phyloP scores from a whole-genome alignment of 148 eudicot genomes.

The Silene conica region DNA sequence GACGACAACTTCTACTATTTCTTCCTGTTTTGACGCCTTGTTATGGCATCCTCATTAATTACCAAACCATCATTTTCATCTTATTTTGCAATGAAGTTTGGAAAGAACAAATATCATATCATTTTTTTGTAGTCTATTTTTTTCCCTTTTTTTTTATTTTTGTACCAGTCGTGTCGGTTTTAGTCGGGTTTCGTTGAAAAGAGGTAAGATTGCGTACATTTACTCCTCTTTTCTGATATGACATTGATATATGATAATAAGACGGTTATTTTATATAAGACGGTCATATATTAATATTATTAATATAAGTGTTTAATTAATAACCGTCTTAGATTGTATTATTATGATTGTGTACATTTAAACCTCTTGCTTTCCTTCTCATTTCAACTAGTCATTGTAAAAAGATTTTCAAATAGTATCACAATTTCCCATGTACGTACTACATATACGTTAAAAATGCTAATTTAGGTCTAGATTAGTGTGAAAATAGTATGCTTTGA shows the following conservation, averaged over 20 bases:
- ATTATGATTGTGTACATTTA: no score
- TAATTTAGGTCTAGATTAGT: not conserved
- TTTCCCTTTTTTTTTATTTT: not conserved
- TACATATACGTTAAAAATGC: not conserved
- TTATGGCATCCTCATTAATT: conserved; percentile 30
- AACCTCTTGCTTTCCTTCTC: no score
- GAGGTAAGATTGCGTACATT: not conserved
- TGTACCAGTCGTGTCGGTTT: not conserved
- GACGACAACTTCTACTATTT: not conserved
- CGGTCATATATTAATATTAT: no score
- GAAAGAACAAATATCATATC: not conserved
- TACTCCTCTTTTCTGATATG: not conserved
- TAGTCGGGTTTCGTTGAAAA: not conserved
- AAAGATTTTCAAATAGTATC: not conserved
- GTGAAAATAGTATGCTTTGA: conserved; percentile 7
- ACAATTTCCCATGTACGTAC: not conserved
- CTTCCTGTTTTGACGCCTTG: conserved; percentile 24
- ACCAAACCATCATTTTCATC: not conserved
- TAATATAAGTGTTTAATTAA: no score
- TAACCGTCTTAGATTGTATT: no score
- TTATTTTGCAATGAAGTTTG: not conserved
- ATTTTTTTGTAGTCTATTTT: no score
- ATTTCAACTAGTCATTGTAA: no score
- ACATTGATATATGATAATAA: no score
- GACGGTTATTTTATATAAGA: no score